Evolutionary conservation across 192 early-diverging fungal genomes (phyloP).

Genomic region (Thoreauomyces humboldtii): DNA sequence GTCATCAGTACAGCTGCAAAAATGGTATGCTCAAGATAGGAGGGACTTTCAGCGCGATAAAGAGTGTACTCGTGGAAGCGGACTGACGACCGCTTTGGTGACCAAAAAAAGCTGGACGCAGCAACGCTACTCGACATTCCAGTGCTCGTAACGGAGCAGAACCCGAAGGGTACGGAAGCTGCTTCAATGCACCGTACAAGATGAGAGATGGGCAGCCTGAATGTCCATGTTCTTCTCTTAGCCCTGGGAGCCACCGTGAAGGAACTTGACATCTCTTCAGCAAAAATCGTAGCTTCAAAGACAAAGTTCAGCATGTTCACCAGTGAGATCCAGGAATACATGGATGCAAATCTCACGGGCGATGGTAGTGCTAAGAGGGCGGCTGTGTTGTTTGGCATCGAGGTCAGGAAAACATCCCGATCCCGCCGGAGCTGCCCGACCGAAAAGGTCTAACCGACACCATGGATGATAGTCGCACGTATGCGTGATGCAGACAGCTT

Average conservation of each 20-base stretch:
- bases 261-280: slow-evolving; percentile 72
- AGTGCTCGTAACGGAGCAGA: slow-evolving; percentile 89
- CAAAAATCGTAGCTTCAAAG: slow-evolving; percentile 64
- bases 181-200: too few relatives aligned
- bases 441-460: background rate
- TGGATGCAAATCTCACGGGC: slow-evolving; percentile 46
- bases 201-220: too few relatives aligned
- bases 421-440: slow-evolving; percentile 3
- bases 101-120: slow-evolving; percentile 73
- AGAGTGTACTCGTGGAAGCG: too few relatives aligned
- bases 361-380: slow-evolving; percentile 41
- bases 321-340: slow-evolving; percentile 52
- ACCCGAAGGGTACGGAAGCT: slow-evolving; percentile 69
- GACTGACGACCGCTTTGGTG: too few relatives aligned
- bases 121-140: slow-evolving; percentile 76
- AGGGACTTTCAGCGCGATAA: too few relatives aligned
- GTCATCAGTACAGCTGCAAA: slow-evolving; percentile 82
- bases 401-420: slow-evolving; percentile 61
- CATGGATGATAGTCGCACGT: slow-evolving; percentile 84
- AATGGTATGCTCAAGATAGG: slow-evolving; percentile 71
- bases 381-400: slow-evolving; percentile 87
- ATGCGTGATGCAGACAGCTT: slow-evolving; percentile 90
- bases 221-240: background rate
- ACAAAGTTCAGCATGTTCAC: slow-evolving; percentile 89
- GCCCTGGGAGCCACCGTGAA: slow-evolving; percentile 71